These are phyloP conservation scores for Magnolia changhungtana DNA, from an alignment of 164 flowering plant genomes.

Conservation along the genomic window DNA sequence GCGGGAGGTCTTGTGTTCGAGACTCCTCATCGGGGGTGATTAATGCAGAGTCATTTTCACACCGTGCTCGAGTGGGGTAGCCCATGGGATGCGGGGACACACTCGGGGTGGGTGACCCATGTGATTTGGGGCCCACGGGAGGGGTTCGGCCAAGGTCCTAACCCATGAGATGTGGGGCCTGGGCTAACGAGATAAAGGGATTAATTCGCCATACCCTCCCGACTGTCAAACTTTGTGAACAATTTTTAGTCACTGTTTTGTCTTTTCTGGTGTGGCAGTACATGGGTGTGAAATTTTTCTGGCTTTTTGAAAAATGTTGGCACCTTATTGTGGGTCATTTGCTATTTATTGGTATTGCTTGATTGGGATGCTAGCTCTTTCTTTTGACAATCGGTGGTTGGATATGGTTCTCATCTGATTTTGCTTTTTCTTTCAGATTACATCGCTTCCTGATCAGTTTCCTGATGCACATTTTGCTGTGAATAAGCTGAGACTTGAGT, in stretches of 20 bases:
- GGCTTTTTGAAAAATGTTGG: background rate
- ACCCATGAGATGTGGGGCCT: no score
- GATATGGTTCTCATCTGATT: background rate
- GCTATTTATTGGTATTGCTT: background rate
- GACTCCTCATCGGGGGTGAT: no score
- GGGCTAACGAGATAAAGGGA: no score
- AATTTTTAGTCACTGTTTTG: background rate
- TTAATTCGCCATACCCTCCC: background rate
- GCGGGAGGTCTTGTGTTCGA: no score
- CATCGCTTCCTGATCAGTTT: slow-evolving; percentile 75
- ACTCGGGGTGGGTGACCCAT: no score
- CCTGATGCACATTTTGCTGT: slow-evolving; percentile 69
- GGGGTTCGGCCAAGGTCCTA: no score
- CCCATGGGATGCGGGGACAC: no score
- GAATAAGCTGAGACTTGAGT: slow-evolving; percentile 78
- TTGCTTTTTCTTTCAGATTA: slow-evolving; percentile 36
- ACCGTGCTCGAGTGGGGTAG: no score
- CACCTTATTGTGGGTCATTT: background rate
- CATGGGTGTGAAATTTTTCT: background rate
- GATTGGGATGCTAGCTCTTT: background rate
- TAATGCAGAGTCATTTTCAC: no score
- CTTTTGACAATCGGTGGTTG: background rate
- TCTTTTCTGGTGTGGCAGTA: background rate
- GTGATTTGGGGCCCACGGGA: no score
- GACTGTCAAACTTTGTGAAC: background rate